These are phyloP conservation scores for Pseudogymnoascus sp. DNA, from an alignment of 2,329 filamentous ascomycete species.

Conservation along the genomic window DNA sequence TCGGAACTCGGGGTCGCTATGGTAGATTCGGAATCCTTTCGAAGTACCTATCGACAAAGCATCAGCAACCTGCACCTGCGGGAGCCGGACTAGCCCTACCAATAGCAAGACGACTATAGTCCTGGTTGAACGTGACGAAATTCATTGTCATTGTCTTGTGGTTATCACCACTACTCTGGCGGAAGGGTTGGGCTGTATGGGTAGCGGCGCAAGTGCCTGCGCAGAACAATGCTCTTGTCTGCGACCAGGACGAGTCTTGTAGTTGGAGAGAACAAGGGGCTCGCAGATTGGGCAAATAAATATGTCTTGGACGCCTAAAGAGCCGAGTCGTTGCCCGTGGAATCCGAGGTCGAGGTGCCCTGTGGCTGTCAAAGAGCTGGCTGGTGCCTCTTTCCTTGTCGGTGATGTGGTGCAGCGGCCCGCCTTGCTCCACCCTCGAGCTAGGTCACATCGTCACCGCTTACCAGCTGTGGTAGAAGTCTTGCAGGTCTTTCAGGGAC, in stretches of 20 bases:
- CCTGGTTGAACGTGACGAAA: conserved; percentile 98
- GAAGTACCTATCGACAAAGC: conserved; percentile 60
- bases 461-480: background rate
- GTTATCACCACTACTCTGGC: background rate
- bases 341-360: conserved; percentile 4
- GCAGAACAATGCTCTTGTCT: background rate
- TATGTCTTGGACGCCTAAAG: background rate
- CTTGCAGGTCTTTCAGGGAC: background rate
- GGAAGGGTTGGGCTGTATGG: background rate
- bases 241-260: background rate
- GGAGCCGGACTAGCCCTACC: conserved; percentile 43
- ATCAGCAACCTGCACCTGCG: conserved; percentile 8
- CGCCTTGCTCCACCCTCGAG: conserved; percentile 1
- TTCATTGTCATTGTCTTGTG: conserved; percentile 67
- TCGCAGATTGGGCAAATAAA: background rate
- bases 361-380: conserved; percentile 7
- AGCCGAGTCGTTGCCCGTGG: background rate
- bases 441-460: conserved; percentile 1
- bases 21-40: conserved; percentile 92
- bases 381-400: conserved; percentile 6
- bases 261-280: background rate
- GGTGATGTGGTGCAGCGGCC: conserved; percentile 5
- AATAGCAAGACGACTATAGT: conserved; percentile 94
- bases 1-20: conserved; percentile 80
- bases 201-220: conserved; percentile 7